Conservation (phyloP, 2,329 filamentous ascomycete genomes). For the Cordyceps fumosorosea region DNA sequence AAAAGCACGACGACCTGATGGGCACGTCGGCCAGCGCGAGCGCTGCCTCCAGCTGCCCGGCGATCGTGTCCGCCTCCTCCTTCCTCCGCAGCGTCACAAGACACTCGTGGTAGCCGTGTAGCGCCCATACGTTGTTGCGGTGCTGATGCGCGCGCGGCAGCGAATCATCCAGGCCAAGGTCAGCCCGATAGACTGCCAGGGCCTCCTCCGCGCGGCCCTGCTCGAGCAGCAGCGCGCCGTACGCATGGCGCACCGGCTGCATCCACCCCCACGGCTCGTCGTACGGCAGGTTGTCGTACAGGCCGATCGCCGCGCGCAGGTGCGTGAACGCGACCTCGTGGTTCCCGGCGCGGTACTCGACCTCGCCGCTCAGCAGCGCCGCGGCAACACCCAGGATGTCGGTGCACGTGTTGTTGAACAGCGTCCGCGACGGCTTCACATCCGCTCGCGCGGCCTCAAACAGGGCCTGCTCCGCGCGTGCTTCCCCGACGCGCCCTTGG, state of each 20-base stretch:
- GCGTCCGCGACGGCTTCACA: slow-evolving; percentile 53
- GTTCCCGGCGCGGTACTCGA: slow-evolving; percentile 60
- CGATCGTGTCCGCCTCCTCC: slow-evolving; percentile 29
- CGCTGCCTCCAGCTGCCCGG: slow-evolving; percentile 42
- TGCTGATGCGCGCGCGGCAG: slow-evolving; percentile 60
- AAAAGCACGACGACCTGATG: slow-evolving; percentile 32
- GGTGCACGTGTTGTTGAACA: slow-evolving; percentile 33
- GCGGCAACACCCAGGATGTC: slow-evolving; percentile 57
- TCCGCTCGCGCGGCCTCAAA: slow-evolving; percentile 45
- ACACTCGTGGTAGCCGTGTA: slow-evolving; percentile 69
- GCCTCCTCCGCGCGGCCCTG: slow-evolving; percentile 54
- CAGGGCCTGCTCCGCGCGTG: slow-evolving; percentile 40
- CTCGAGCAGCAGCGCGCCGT: slow-evolving; percentile 62
- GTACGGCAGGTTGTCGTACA: slow-evolving; percentile 59
- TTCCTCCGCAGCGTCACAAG: slow-evolving; percentile 43
- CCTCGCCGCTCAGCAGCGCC: slow-evolving; percentile 67
- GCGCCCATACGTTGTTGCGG: slow-evolving; percentile 67
- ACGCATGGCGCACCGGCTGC: slow-evolving; percentile 66
- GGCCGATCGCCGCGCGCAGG: slow-evolving; percentile 49
- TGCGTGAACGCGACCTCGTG: slow-evolving; percentile 52
- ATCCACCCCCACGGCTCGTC: slow-evolving; percentile 78
- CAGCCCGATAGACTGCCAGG: slow-evolving; percentile 49
- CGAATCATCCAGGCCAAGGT: slow-evolving; percentile 53
- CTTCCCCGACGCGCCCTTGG: slow-evolving; percentile 46
- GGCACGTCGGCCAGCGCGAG: slow-evolving; percentile 54